phyloP scores from a whole-genome alignment of 2,329 filamentous ascomycete species.

The Exophiala xenobiotica region DNA sequence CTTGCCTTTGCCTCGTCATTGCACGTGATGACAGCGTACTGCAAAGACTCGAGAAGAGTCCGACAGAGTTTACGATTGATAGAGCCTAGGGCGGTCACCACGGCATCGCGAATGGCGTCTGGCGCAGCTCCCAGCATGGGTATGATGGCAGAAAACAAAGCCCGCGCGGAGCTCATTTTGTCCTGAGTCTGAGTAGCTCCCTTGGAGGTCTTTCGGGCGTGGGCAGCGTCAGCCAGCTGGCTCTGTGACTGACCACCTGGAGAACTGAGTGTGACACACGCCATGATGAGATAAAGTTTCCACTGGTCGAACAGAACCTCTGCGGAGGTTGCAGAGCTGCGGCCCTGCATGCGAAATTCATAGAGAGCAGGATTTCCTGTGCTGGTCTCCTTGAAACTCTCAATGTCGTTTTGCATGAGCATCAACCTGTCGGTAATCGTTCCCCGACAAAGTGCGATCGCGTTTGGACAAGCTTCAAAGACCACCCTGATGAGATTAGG shows the following conservation, averaged over 20 bases:
- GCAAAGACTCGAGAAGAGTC: slow-evolving; percentile 83
- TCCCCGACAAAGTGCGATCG: slow-evolving; percentile 85
- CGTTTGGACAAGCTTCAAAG: slow-evolving; percentile 86
- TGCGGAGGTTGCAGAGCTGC: slow-evolving; percentile 66
- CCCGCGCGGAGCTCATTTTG: slow-evolving; percentile 82
- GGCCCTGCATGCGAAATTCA: slow-evolving; percentile 46
- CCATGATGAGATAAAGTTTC: slow-evolving; percentile 96
- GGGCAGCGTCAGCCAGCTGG: slow-evolving; percentile 65
- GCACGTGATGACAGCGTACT: slow-evolving; percentile 80
- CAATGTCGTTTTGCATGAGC: slow-evolving; percentile 87
- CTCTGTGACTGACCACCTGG: slow-evolving; percentile 64
- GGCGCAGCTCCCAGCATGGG: slow-evolving; percentile 80
- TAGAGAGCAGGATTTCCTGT: slow-evolving; percentile 40
- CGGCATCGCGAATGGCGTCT: slow-evolving; percentile 79
- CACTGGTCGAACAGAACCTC: slow-evolving; percentile 93
- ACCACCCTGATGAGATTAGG: slow-evolving; percentile 90
- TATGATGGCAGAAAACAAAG: slow-evolving; percentile 87
- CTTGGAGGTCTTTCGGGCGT: slow-evolving; percentile 77
- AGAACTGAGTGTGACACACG: slow-evolving; percentile 90
- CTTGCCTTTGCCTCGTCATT: slow-evolving; percentile 84
- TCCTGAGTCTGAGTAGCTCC: slow-evolving; percentile 53
- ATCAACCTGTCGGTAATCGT: slow-evolving; percentile 88
- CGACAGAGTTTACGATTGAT: slow-evolving; percentile 94
- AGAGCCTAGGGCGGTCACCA: slow-evolving; percentile 86
- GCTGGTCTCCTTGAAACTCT: slow-evolving; percentile 71